phyloP scores from a whole-genome alignment of 495 filamentous ascomycete genomes.

The Aeminium ludgeri region DNA sequence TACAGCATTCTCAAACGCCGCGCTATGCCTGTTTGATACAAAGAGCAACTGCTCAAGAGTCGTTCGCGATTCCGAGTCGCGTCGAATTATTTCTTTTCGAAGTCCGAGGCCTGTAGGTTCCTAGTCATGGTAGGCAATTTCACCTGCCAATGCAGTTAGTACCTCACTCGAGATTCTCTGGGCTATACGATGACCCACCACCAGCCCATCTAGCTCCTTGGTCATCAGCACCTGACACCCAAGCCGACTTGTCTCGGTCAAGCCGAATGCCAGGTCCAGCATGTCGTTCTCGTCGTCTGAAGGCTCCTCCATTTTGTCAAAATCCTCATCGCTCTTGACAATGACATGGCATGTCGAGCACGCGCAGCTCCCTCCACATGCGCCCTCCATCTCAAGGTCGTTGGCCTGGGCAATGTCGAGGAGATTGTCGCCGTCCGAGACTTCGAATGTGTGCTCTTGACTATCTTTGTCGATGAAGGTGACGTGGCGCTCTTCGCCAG shows the following conservation, averaged over 20 bases:
- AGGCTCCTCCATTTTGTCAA: slow-evolving; percentile 75
- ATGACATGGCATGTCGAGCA: slow-evolving; percentile 98
- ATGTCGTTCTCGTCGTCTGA: slow-evolving; percentile 98
- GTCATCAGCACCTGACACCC: slow-evolving; percentile 90
- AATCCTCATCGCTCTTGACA: slow-evolving; percentile 64
- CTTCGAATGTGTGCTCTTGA: slow-evolving; percentile 53
- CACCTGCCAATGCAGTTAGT: slow-evolving; percentile 3
- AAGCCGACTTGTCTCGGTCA: slow-evolving; percentile 90
- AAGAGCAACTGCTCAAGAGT: not conserved
- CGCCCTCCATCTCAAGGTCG: slow-evolving; percentile 96
- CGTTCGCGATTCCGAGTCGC: not conserved
- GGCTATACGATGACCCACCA: slow-evolving; percentile 30
- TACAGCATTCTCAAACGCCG: slow-evolving; percentile 1
- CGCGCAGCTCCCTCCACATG: slow-evolving; percentile 88
- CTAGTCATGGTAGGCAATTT: slow-evolving; percentile 82
- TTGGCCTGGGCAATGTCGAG: slow-evolving; percentile 87
- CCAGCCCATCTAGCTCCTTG: slow-evolving; percentile 71
- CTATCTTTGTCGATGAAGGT: slow-evolving; percentile 95
- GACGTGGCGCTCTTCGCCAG: slow-evolving; percentile 89
- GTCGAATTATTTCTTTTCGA: slow-evolving; percentile 35
- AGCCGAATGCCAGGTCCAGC: slow-evolving; percentile 87
- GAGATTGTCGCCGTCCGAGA: slow-evolving; percentile 74
- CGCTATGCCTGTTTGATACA: slow-evolving; percentile 10
- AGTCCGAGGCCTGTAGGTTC: slow-evolving; percentile 91
- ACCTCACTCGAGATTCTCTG: not conserved